These are phyloP conservation scores for Salix arbutifolia DNA, from an alignment of 345 rosid genomes.

Conservation along the genomic window DNA sequence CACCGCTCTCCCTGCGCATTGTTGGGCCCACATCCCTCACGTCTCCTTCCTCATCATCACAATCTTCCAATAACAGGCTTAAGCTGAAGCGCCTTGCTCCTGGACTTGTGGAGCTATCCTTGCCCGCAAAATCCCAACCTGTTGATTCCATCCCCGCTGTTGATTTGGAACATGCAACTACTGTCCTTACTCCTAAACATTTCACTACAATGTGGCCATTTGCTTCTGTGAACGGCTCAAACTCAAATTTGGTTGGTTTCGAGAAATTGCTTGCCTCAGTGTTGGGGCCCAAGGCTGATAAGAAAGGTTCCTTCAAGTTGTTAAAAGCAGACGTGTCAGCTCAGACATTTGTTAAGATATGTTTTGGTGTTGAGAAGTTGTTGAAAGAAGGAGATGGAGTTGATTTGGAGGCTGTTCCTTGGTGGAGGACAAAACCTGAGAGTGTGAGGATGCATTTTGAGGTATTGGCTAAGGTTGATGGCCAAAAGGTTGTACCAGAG, in stretches of 20 bases:
- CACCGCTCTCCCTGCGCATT: slow-evolving; percentile 75
- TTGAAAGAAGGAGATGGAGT: slow-evolving; percentile 48
- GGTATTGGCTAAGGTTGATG: slow-evolving; percentile 85
- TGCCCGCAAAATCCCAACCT: slow-evolving; percentile 34
- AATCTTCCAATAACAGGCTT: slow-evolving; percentile 51
- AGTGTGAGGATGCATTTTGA: slow-evolving; percentile 70
- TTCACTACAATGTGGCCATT: slow-evolving; percentile 87
- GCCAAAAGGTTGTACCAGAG: slow-evolving; percentile 66
- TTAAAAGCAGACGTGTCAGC: slow-evolving; percentile 73
- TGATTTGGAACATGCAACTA: slow-evolving; percentile 34
- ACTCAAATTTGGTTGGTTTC: slow-evolving; percentile 65
- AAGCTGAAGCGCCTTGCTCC: slow-evolving; percentile 91
- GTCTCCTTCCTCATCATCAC: slow-evolving; percentile 47
- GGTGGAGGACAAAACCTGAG: slow-evolving; percentile 84
- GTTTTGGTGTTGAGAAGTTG: slow-evolving; percentile 79
- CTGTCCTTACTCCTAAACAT: slow-evolving; percentile 65
- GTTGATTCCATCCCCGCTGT: slow-evolving; percentile 35
- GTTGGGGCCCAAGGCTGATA: slow-evolving; percentile 64
- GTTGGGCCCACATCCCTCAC: slow-evolving; percentile 82
- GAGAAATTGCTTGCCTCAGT: slow-evolving; percentile 70
- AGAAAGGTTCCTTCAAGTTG: slow-evolving; percentile 71
- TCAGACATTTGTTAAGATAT: slow-evolving; percentile 79
- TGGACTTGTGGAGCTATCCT: slow-evolving; percentile 76
- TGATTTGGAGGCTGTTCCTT: slow-evolving; percentile 44
- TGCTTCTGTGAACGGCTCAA: slow-evolving; percentile 70